phyloP scores from a whole-genome alignment of 108 stramenopile genomes.

The Nitzschia sp. region DNA sequence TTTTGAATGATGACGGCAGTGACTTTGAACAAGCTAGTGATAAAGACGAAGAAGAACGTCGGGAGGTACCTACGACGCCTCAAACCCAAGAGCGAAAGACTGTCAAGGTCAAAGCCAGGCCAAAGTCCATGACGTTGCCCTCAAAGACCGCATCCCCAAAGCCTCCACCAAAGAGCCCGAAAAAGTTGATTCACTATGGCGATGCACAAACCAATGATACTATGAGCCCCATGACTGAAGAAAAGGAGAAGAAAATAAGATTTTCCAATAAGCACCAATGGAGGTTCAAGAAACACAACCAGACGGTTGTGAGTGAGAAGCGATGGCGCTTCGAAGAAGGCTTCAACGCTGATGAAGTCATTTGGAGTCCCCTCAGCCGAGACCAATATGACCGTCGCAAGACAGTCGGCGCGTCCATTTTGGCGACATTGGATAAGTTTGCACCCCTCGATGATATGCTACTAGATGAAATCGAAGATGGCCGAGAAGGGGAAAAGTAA shows the following conservation, averaged over 20 bases:
- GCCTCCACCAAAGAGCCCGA: background rate
- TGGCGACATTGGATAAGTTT: slow-evolving; percentile 4
- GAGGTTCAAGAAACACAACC: slow-evolving; percentile 26
- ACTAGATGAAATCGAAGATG: slow-evolving; percentile 13
- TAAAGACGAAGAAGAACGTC: background rate
- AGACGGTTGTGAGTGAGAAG: slow-evolving; percentile 17
- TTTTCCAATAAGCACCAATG: slow-evolving; percentile 20
- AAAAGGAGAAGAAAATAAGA: slow-evolving; percentile 10
- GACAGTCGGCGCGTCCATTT: slow-evolving; percentile 12
- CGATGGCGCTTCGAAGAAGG: slow-evolving; percentile 12
- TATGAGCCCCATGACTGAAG: background rate
- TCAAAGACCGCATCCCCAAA: slow-evolving; percentile 1
- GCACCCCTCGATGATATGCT: slow-evolving; percentile 17
- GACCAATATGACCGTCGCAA: slow-evolving; percentile 22
- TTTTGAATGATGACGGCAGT: background rate
- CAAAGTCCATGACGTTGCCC: background rate
- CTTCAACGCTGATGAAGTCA: slow-evolving; percentile 22
- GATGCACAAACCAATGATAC: background rate
- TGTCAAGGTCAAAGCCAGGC: background rate
- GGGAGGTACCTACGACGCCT: background rate
- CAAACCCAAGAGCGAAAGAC: background rate
- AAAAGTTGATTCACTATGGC: slow-evolving; percentile 4
- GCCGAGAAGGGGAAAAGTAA: background rate
- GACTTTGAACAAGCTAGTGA: slow-evolving; percentile 9
- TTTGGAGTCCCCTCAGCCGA: slow-evolving; percentile 20